Base-by-base conservation (phyloP, 495 filamentous ascomycete species). In the Lasiosphaeria hispida region DNA sequence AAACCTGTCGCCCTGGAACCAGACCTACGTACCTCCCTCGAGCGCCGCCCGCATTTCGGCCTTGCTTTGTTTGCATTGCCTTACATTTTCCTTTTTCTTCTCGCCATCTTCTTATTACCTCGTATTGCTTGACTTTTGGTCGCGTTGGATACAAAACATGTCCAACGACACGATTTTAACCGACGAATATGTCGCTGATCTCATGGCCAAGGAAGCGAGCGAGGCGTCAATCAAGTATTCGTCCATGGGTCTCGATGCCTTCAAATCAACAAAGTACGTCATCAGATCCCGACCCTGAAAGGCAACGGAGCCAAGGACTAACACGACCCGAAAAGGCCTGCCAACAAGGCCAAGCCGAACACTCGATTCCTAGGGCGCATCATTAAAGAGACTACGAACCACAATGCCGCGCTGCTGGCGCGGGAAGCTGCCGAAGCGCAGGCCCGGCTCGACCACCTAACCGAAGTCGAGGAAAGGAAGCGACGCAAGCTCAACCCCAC, bases 321-420 rank as follows among this genome's bases (percentile, higher is more conserved):
- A 65, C 53, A 18, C 10, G 14, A 40, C 51, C 50, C 42, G 53
- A 43, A 48, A 52, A 80, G 78, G 48, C 75, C 85, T 17, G 70
- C 78, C 23, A 83, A 83, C 64, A 89, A 91, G 51, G 90, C 90
- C 3, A 96, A 91, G 64, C 90, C 93, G 11, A 97, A 98, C 63
- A 96, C 88, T 0, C 79, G 89, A 42, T 97, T 97, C 63, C 77
- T 98, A 10, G 84, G 86, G 23, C 89, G 94, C 61, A 88, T 97
- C 51, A 88, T 98, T 62, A 87, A 86, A 57, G 88, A 95, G 55
- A 93, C 91, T 1, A 89, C 94, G 58, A 89, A 63, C 51, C 94
- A 98, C 71, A 98, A 98, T 81, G 83, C 89, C 10, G 88, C 91
- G 6, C 77, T 97, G 53, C 82, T 87, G 40, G 90, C 86, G 0